These are phyloP conservation scores for Neofusicoccum parvum DNA, from an alignment of 2,329 filamentous ascomycete genomes.

Conservation along the genomic window DNA sequence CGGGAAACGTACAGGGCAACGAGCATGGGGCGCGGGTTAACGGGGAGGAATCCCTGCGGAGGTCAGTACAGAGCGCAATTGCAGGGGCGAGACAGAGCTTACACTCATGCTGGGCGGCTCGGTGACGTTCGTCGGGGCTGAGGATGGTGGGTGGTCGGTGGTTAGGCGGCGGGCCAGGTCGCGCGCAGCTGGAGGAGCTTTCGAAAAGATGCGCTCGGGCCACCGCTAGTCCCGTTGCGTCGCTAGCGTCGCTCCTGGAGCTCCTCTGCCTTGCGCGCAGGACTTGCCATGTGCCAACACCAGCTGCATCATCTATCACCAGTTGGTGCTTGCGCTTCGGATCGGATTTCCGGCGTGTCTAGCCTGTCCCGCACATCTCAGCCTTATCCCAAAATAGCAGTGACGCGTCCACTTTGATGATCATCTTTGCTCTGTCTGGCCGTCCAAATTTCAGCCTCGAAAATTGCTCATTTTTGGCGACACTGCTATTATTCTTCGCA, in stretches of 20 bases:
- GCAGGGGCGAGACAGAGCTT: not conserved
- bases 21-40: conserved; percentile 96
- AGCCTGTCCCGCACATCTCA: too few relatives aligned
- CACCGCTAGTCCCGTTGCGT: not conserved
- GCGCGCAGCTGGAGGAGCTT: conserved; percentile 9
- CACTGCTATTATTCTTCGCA: too few relatives aligned
- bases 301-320: not conserved
- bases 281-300: not conserved
- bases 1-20: conserved; percentile 73
- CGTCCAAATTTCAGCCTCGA: too few relatives aligned
- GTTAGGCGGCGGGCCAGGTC: not conserved
- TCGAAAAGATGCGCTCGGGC: conserved; percentile 20
- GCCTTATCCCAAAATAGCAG: too few relatives aligned
- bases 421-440: too few relatives aligned
- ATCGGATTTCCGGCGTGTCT: not conserved
- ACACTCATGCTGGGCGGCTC: conserved; percentile 14
- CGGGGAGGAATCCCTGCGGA: conserved; percentile 68
- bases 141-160: not conserved
- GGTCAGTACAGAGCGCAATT: not conserved
- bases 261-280: not conserved
- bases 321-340: not conserved
- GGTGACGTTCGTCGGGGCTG: not conserved
- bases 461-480: too few relatives aligned
- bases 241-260: conserved; percentile 3
- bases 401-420: too few relatives aligned